Conservation (phyloP, 2,329 filamentous ascomycete genomes). For the Fusarium pseudoanthophilum region DNA sequence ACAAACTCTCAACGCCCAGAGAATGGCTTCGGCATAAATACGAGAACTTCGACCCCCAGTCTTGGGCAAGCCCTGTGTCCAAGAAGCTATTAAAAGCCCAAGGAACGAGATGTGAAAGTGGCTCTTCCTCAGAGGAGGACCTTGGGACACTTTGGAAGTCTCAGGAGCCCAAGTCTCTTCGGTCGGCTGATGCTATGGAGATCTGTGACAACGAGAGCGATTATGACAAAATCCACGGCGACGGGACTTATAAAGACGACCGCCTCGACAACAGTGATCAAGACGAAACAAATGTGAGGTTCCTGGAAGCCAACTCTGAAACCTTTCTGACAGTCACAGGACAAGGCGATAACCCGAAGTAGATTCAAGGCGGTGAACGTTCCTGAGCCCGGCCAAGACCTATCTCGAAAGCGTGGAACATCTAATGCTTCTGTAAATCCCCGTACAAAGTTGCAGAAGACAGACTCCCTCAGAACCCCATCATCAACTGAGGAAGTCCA, state of each 20-base stretch:
- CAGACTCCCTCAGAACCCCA: not conserved
- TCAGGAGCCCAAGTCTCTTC: not conserved
- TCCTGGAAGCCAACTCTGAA: not conserved
- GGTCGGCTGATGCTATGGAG: not conserved
- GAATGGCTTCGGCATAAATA: not conserved
- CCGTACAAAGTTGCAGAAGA: not conserved
- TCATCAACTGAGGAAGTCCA: not conserved
- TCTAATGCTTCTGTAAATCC: not conserved
- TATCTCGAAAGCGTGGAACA: not conserved
- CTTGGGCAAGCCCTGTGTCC: not conserved
- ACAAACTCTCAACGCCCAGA: not conserved
- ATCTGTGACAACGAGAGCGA: not conserved
- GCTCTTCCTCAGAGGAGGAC: fast-evolving
- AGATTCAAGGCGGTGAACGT: not conserved
- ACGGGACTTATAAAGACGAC: not conserved
- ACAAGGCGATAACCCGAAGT: not conserved
- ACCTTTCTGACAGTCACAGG: not conserved
- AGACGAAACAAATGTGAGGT: not conserved
- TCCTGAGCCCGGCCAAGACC: not conserved
- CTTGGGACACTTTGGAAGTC: not conserved
- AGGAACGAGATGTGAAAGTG: fast-evolving
- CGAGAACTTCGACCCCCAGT: not conserved
- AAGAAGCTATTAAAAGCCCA: fast-evolving
- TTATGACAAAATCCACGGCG: not conserved
- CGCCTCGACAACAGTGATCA: not conserved